phyloP scores from a whole-genome alignment of 345 rosid species.

The Ceriops zippeliana region DNA sequence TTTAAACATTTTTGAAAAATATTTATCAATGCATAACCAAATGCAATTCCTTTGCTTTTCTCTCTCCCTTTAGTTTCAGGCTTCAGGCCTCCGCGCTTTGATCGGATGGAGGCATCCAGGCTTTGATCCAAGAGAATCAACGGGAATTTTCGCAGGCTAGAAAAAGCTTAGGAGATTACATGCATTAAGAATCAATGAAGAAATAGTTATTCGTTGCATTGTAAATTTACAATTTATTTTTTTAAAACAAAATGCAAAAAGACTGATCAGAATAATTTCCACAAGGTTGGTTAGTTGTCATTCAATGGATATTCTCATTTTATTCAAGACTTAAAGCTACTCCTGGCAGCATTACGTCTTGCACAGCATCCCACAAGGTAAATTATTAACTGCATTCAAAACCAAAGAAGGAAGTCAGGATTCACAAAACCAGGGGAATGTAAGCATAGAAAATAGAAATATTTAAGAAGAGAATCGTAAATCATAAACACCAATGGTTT shows the following conservation, averaged over 20 bases:
- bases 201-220: too few relatives aligned
- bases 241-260: background rate
- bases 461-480: background rate
- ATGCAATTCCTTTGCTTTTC: too few relatives aligned
- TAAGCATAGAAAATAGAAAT: background rate
- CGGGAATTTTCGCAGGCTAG: too few relatives aligned
- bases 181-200: too few relatives aligned
- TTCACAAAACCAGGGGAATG: background rate
- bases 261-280: constrained; percentile 2
- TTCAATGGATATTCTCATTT: background rate
- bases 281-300: background rate
- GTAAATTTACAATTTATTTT: too few relatives aligned
- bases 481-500: too few relatives aligned
- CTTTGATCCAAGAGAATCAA: constrained; percentile 6
- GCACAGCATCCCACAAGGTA: constrained; percentile 97
- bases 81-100: constrained; percentile 5
- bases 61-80: too few relatives aligned
- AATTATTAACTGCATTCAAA: constrained; percentile 50
- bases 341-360: constrained; percentile 60
- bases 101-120: constrained; percentile 7
- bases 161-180: too few relatives aligned
- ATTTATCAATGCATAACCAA: too few relatives aligned
- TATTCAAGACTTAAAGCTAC: constrained; percentile 45
- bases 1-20: too few relatives aligned
- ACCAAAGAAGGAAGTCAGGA: constrained; percentile 3